Evolutionary conservation across 2,329 filamentous ascomycete species (phyloP).

Genomic region (Plenodomus biglobosus): DNA sequence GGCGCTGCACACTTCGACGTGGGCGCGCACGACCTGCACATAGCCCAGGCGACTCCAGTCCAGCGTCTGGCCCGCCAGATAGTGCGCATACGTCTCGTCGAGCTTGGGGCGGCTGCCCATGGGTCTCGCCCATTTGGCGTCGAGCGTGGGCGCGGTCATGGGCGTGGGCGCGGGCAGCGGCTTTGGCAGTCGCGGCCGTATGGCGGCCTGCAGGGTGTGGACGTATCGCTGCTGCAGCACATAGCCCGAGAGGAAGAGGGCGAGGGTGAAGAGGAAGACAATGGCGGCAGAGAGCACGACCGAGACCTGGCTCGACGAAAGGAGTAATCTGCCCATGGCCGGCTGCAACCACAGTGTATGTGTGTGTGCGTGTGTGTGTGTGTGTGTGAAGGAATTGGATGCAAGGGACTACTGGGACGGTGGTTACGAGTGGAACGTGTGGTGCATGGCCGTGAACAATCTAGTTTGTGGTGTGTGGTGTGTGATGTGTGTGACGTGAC

Average conservation of each 20-base stretch:
- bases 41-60: constrained; percentile 53
- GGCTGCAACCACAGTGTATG: constrained; percentile 3
- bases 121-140: constrained; percentile 42
- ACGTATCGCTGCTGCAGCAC: constrained; percentile 85
- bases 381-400: no score
- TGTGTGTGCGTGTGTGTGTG: no score
- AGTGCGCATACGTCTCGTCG: constrained; percentile 37
- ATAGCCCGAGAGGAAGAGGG: constrained; percentile 87
- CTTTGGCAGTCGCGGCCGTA: constrained; percentile 57
- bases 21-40: constrained; percentile 50
- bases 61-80: constrained; percentile 39
- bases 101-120: constrained; percentile 29
- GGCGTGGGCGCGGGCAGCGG: constrained; percentile 40
- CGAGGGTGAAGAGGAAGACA: constrained; percentile 74
- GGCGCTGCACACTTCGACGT: constrained; percentile 52
- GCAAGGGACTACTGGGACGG: constrained; percentile 13
- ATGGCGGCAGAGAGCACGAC: constrained; percentile 65
- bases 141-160: constrained; percentile 38
- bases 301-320: constrained; percentile 71
- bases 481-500: no score
- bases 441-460: no score
- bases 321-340: constrained; percentile 53
- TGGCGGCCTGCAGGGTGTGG: constrained; percentile 71
- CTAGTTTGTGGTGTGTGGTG: no score
- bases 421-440: no score